Evolutionary conservation across 2,329 filamentous ascomycete genomes (phyloP).

Genomic region (Daldinia sp.): DNA sequence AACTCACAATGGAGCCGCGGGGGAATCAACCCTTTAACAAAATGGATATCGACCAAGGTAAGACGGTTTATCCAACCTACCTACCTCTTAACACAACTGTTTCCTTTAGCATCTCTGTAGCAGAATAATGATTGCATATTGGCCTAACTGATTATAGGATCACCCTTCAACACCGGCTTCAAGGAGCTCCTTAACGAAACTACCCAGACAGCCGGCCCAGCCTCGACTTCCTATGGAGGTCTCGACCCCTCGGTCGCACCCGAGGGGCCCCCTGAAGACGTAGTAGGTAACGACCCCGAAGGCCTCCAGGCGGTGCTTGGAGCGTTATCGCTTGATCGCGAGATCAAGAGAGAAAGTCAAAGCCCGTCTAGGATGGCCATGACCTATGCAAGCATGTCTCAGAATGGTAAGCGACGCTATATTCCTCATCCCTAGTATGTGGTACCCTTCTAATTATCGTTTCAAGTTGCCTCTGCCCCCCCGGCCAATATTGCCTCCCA

Average conservation of each 20-base stretch:
- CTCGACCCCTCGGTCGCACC: background rate
- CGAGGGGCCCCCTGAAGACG: no score
- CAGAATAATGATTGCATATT: background rate
- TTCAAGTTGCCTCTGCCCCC: background rate
- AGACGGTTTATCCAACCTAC: background rate
- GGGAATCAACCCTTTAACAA: background rate
- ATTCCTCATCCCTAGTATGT: background rate
- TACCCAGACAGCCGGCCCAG: background rate
- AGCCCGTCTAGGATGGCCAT: background rate
- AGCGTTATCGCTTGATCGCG: no score
- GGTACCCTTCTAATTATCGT: background rate
- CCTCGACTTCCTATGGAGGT: background rate
- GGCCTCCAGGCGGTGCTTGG: no score
- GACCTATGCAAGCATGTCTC: background rate
- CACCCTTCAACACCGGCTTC: background rate
- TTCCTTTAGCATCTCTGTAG: background rate
- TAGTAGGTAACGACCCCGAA: no score
- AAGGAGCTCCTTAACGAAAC: background rate
- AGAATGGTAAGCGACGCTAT: background rate
- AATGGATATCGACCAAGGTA: background rate
- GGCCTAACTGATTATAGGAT: background rate
- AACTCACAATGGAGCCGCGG: background rate
- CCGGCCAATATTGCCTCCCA: background rate
- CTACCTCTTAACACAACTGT: background rate
- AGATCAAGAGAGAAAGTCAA: background rate